These are phyloP conservation scores for Wickerhamiella alocasiicola DNA, from an alignment of 805 yeast species.

Conservation along the genomic window DNA sequence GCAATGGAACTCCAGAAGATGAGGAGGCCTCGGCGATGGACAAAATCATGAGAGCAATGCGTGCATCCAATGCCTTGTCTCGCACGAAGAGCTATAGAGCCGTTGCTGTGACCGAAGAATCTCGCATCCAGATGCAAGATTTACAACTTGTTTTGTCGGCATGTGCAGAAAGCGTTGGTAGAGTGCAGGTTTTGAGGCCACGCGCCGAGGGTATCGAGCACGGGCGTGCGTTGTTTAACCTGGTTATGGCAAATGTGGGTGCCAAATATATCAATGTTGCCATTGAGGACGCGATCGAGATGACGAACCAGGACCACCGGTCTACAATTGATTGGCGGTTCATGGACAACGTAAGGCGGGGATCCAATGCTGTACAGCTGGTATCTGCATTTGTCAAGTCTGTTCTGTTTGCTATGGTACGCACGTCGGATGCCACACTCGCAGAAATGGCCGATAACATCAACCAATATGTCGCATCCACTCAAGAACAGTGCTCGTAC, in stretches of 20 bases:
- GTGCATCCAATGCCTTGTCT: slow-evolving; percentile 6
- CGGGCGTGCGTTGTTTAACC: slow-evolving; percentile 53
- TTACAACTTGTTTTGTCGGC: slow-evolving; percentile 57
- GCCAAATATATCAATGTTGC: slow-evolving; percentile 63
- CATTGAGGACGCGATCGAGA: slow-evolving; percentile 47
- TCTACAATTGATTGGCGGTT: slow-evolving; percentile 34
- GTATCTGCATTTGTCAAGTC: slow-evolving; percentile 63
- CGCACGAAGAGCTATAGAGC: slow-evolving; percentile 1
- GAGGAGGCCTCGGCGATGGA: slow-evolving; percentile 27
- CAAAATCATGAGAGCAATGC: slow-evolving; percentile 23
- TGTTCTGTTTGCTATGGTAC: slow-evolving; percentile 62
- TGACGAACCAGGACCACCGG: slow-evolving; percentile 22
- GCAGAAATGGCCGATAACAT: slow-evolving; percentile 48
- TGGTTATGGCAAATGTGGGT: slow-evolving; percentile 57
- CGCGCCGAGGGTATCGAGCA: slow-evolving; percentile 39
- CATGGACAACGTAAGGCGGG: slow-evolving; percentile 37
- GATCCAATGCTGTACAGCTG: slow-evolving; percentile 50
- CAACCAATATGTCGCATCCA: slow-evolving; percentile 39
- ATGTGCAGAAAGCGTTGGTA: slow-evolving; percentile 63
- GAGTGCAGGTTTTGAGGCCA: slow-evolving; percentile 46
- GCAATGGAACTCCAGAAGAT: slow-evolving; percentile 12
- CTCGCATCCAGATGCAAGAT: slow-evolving; percentile 30
- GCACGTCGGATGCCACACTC: slow-evolving; percentile 43
- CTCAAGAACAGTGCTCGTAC: slow-evolving; percentile 49
- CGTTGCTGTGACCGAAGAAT: neutral